Conservation (phyloP, 352 stramenopile genomes). For the Phytophthora palmivora region DNA sequence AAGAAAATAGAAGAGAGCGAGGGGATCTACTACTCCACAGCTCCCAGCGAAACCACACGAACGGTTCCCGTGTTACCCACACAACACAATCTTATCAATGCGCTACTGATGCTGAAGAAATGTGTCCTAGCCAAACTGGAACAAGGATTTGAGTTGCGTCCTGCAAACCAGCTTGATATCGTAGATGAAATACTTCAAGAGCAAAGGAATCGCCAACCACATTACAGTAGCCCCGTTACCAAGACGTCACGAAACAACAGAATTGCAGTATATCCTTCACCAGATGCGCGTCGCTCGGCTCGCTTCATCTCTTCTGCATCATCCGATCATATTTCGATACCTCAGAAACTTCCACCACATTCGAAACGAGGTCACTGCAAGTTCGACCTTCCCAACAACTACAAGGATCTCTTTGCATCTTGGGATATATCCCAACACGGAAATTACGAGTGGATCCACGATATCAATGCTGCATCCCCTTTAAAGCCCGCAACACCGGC, state of each 20-base stretch:
- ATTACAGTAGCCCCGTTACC: conserved; percentile 8
- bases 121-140: conserved; percentile 19
- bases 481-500: background rate
- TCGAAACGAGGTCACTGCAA: conserved; percentile 2
- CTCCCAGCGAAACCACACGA: conserved; percentile 21
- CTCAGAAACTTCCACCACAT: background rate
- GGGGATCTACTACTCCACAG: conserved; percentile 32
- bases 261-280: background rate
- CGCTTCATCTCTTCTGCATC: background rate
- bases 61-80: conserved; percentile 22
- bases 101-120: conserved; percentile 47
- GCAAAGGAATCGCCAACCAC: conserved; percentile 11
- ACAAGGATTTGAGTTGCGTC: conserved; percentile 33
- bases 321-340: background rate
- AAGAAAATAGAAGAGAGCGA: conserved; percentile 32
- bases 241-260: background rate
- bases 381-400: conserved; percentile 24
- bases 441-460: conserved; percentile 21
- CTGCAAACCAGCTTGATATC: conserved; percentile 16
- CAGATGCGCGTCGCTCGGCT: background rate
- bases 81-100: conserved; percentile 24
- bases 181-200: conserved; percentile 25
- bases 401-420: conserved; percentile 17
- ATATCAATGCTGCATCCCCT: conserved; percentile 29
- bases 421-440: conserved; percentile 19